Evolutionary conservation across 495 filamentous ascomycete species (phyloP).

Genomic region (Neurospora sp.): DNA sequence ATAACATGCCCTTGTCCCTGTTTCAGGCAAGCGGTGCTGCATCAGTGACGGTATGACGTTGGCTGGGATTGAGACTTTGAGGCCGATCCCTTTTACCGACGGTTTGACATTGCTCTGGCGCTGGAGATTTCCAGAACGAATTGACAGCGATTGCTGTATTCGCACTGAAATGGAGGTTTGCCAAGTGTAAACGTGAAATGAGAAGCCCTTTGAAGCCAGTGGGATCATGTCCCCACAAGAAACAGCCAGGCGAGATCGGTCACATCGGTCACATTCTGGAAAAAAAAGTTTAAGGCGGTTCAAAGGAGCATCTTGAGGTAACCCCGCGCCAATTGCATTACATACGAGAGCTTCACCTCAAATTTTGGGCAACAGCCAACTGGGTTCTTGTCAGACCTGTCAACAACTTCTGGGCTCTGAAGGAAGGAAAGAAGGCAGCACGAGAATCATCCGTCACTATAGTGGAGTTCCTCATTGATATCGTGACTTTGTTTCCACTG

Average conservation of each 20-base stretch:
- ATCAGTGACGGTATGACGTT: conserved; percentile 16
- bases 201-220: not conserved
- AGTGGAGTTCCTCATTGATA: not conserved
- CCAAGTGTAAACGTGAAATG: not conserved
- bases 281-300: not conserved
- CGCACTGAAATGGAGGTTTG: not conserved
- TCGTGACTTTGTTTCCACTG: conserved; percentile 1
- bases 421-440: not conserved
- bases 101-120: not conserved
- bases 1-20: not conserved
- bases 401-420: not conserved
- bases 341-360: not conserved
- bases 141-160: not conserved
- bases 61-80: not conserved
- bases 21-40: conserved; percentile 15
- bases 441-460: not conserved
- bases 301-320: not conserved
- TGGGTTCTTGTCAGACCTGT: not conserved
- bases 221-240: not conserved
- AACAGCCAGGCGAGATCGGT: not conserved
- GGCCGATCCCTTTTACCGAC: not conserved
- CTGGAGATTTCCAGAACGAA: not conserved
- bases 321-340: not conserved
- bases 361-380: not conserved
- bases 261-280: not conserved